Evolutionary conservation across 108 stramenopile species (phyloP).

Genomic region (Cyclotella kingstonii): DNA sequence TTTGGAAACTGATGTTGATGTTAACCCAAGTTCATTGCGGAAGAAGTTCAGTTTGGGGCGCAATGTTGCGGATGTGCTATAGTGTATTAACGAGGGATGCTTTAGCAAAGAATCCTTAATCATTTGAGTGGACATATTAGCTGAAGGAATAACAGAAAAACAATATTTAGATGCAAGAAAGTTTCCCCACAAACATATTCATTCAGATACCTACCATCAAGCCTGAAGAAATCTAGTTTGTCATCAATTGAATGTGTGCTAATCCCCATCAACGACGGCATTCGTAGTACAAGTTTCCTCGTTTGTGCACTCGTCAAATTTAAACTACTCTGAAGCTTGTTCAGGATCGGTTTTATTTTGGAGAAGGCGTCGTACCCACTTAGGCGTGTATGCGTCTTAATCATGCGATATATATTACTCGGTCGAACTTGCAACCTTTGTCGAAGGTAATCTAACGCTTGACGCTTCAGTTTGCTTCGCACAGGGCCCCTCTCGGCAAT

Average conservation of each 20-base stretch:
- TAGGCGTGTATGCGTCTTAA: slow-evolving; percentile 48
- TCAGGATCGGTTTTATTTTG: slow-evolving; percentile 34
- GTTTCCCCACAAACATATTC: background rate
- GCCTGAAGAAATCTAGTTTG: slow-evolving; percentile 39
- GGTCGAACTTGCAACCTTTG: slow-evolving; percentile 42
- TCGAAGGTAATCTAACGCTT: slow-evolving; percentile 42
- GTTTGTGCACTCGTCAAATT: slow-evolving; percentile 34
- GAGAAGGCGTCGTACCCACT: slow-evolving; percentile 36
- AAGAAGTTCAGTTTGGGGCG: slow-evolving; percentile 53
- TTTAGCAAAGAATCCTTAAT: slow-evolving; percentile 30
- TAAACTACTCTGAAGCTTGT: slow-evolving; percentile 41
- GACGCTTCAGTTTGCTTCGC: slow-evolving; percentile 23
- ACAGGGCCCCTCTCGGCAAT: slow-evolving; percentile 25
- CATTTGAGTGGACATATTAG: slow-evolving; percentile 30
- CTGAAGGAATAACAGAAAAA: slow-evolving; percentile 12
- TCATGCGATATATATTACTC: slow-evolving; percentile 35
- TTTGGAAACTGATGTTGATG: slow-evolving; percentile 13
- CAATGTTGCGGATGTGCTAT: slow-evolving; percentile 40
- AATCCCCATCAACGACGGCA: slow-evolving; percentile 56
- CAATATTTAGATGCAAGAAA: background rate
- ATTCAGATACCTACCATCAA: slow-evolving; percentile 36
- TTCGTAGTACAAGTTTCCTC: slow-evolving; percentile 30
- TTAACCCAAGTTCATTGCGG: slow-evolving; percentile 30
- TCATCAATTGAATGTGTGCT: slow-evolving; percentile 25
- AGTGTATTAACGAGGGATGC: slow-evolving; percentile 52